Evolutionary conservation across 2,329 filamentous ascomycete genomes (phyloP).

Genomic region (Cladosporium cucumerinum): DNA sequence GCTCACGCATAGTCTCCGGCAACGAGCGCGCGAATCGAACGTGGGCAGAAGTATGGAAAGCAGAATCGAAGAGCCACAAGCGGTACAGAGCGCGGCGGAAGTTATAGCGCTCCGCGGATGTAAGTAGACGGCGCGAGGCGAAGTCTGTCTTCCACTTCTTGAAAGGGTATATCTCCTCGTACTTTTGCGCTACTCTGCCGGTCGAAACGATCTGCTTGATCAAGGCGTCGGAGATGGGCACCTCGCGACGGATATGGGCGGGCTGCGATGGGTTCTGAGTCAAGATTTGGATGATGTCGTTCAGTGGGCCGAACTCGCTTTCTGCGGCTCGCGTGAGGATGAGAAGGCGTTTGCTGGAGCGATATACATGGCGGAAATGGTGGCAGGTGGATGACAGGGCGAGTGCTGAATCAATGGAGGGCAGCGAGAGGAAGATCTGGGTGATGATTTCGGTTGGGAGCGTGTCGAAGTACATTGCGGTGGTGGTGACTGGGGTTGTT

Average conservation of each 20-base stretch:
- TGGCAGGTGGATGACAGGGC: conserved; percentile 54
- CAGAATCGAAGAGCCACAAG: conserved; percentile 57
- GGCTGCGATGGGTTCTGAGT: conserved; percentile 60
- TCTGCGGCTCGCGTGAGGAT: conserved; percentile 55
- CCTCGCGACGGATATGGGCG: conserved; percentile 52
- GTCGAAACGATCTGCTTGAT: conserved; percentile 54
- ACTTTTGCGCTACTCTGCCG: conserved; percentile 55
- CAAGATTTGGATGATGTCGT: conserved; percentile 57
- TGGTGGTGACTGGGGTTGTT: conserved; percentile 23
- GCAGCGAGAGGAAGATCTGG: conserved; percentile 54
- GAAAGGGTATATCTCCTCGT: conserved; percentile 60
- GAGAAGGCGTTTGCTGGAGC: conserved; percentile 51
- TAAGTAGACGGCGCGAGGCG: conserved; percentile 53
- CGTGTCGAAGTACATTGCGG: conserved; percentile 53
- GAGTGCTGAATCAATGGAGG: conserved; percentile 52
- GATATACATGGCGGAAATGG: conserved; percentile 52
- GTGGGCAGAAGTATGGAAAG: conserved; percentile 54
- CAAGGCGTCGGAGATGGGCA: conserved; percentile 54
- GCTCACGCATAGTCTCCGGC: conserved; percentile 47
- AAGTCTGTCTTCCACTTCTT: conserved; percentile 61
- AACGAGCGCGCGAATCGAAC: conserved; percentile 50
- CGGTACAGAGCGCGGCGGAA: conserved; percentile 58
- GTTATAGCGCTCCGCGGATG: conserved; percentile 47
- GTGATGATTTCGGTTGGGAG: conserved; percentile 58
- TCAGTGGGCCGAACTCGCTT: conserved; percentile 55